A percentile compares a stretch with the other conserved stretches of the same genome.
Evolutionary conservation across 768 basidiomycete species (phyloP).

Genomic region (Arthromyces matolae): DNA sequence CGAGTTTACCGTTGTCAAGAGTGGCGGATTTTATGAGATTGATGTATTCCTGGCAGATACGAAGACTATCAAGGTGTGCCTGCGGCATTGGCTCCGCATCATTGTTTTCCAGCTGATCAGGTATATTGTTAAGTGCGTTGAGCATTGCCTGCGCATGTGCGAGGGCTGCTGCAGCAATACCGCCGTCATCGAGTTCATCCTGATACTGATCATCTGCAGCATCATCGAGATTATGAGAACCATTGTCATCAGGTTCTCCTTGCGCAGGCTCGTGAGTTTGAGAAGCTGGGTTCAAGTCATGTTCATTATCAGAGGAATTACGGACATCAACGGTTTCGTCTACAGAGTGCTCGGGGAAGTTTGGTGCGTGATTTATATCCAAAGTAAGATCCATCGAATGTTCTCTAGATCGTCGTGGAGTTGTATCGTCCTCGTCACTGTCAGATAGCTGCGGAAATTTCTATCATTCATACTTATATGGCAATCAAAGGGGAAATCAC

Average conservation of each 20-base stretch:
- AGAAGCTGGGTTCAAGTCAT: neutral
- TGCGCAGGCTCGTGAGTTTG: too few relatives aligned
- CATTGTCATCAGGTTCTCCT: too few relatives aligned
- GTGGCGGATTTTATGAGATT: conserved; percentile 8
- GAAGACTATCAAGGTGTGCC: neutral
- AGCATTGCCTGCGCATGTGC: neutral
- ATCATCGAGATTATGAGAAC: too few relatives aligned
- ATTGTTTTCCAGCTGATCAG: neutral
- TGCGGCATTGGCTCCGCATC: neutral
- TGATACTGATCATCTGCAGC: neutral
- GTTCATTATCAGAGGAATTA: neutral
- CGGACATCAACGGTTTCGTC: neutral
- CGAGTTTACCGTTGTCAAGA: conserved; percentile 11
- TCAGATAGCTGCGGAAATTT: too few relatives aligned
- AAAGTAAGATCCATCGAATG: neutral
- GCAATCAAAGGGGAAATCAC: neutral
- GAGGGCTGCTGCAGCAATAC: neutral
- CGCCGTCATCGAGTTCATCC: neutral
- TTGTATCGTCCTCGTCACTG: too few relatives aligned
- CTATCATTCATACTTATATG: neutral
- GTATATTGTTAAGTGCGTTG: neutral
- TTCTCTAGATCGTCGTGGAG: too few relatives aligned
- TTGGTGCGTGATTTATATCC: neutral
- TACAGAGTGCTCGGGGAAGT: neutral
- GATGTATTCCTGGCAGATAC: conserved; percentile 11